Percentiles rank a stretch among this genome's conserved stretches.
Conservation (phyloP, 2,329 filamentous ascomycete genomes). For the Pezicula carpinea region DNA sequence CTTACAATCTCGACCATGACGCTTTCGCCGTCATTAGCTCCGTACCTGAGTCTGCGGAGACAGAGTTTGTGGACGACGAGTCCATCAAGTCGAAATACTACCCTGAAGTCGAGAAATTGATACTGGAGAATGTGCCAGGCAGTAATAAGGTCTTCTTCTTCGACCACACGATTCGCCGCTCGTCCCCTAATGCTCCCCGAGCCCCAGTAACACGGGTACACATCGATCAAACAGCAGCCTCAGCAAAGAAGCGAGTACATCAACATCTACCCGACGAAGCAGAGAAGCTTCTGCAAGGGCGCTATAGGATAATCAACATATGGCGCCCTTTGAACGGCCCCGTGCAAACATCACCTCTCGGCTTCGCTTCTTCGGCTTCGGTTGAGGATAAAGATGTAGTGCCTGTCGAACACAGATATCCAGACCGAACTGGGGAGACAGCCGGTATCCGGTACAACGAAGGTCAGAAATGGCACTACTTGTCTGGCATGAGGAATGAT, state of each 20-base stretch:
- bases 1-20: slow-evolving; percentile 65
- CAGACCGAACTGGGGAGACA: slow-evolving; percentile 25
- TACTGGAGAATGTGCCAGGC: slow-evolving; percentile 64
- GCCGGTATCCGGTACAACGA: slow-evolving; percentile 27
- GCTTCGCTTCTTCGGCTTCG: slow-evolving; percentile 24
- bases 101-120: slow-evolving; percentile 71
- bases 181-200: slow-evolving; percentile 52
- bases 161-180: slow-evolving; percentile 82
- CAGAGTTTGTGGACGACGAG: slow-evolving; percentile 62
- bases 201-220: slow-evolving; percentile 70
- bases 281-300: slow-evolving; percentile 56
- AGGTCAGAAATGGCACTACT: slow-evolving; percentile 29
- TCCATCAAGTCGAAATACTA: slow-evolving; percentile 73
- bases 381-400: slow-evolving; percentile 26
- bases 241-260: slow-evolving; percentile 63
- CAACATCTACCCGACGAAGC: slow-evolving; percentile 65
- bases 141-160: slow-evolving; percentile 68
- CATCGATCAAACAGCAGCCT: slow-evolving; percentile 73
- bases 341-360: slow-evolving; percentile 25
- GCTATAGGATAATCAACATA: slow-evolving; percentile 83
- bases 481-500: slow-evolving; percentile 28
- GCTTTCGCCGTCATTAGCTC: slow-evolving; percentile 65
- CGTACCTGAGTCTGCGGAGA: slow-evolving; percentile 51
- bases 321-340: slow-evolving; percentile 48
- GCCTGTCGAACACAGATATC: slow-evolving; percentile 28